Evolutionary conservation across 2,329 filamentous ascomycete species (phyloP).

Genomic region (Diaporthe capsici): DNA sequence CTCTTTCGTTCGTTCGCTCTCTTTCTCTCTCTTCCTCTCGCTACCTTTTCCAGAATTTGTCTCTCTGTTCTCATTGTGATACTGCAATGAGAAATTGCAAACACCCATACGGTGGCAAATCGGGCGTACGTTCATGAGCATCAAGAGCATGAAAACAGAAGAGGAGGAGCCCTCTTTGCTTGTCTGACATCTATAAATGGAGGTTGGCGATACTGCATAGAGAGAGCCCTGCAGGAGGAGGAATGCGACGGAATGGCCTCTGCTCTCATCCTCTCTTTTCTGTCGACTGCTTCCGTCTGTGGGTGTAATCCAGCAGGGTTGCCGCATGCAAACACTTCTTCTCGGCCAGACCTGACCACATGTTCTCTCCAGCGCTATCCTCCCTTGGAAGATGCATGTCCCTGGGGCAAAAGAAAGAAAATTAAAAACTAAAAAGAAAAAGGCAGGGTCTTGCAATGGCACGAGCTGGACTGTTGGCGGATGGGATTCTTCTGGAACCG

Average conservation of each 20-base stretch:
- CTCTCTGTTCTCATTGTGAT: background rate
- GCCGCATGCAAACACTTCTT: constrained; percentile 16
- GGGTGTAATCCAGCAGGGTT: background rate
- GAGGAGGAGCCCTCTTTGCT: background rate
- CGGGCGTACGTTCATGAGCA: background rate
- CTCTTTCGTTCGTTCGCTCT: background rate
- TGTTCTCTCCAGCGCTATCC: background rate
- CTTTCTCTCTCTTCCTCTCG: background rate
- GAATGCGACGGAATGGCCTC: constrained; percentile 1
- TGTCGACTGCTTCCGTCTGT: constrained; percentile 11
- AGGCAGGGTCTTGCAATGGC: background rate
- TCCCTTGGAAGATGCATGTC: constrained; percentile 3
- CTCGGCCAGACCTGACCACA: background rate
- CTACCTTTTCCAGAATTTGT: no score
- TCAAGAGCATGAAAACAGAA: constrained; percentile 7
- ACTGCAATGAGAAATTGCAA: background rate
- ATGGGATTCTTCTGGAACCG: constrained; percentile 27
- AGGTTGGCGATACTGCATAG: background rate
- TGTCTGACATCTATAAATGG: constrained; percentile 1
- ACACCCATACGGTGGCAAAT: background rate
- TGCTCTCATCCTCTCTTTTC: background rate
- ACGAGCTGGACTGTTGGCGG: background rate
- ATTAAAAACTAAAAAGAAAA: background rate
- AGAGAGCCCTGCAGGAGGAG: constrained; percentile 8
- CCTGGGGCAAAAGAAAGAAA: background rate